phyloP scores from a whole-genome alignment of 208 protist species.

The Leishmania gerbilli region DNA sequence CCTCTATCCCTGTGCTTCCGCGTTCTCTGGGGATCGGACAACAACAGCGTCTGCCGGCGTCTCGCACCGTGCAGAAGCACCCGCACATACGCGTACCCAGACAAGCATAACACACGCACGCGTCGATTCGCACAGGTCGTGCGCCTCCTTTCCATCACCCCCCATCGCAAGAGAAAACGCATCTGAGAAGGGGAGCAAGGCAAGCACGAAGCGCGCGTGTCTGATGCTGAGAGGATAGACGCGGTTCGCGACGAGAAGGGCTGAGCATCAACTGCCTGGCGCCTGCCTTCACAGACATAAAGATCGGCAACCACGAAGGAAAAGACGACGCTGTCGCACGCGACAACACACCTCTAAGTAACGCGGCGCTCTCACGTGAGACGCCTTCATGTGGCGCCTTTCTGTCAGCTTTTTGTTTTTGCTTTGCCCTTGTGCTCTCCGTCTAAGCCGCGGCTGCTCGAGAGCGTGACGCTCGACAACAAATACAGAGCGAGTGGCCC shows the following conservation, averaged over 20 bases:
- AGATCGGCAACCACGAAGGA: not conserved
- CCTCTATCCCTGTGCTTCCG: not conserved
- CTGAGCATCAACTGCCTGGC: not conserved
- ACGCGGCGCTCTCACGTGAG: not conserved
- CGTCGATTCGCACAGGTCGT: not conserved
- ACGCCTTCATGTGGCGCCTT: not conserved
- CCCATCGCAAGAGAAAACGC: not conserved
- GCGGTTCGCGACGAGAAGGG: not conserved
- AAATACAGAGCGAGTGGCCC: not conserved
- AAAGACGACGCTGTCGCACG: not conserved
- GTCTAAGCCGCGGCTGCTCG: not conserved
- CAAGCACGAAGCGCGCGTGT: not conserved
- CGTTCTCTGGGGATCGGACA: not conserved
- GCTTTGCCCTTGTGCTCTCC: not conserved
- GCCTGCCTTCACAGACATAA: not conserved
- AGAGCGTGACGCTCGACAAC: not conserved
- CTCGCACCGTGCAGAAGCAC: not conserved
- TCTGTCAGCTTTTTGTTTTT: not conserved
- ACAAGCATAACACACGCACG: not conserved
- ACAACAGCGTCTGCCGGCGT: not conserved
- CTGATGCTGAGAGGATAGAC: not conserved
- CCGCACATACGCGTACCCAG: not conserved
- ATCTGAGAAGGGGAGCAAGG: not conserved
- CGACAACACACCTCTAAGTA: not conserved
- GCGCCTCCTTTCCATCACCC: not conserved